Evolutionary conservation across 371 early-diverging fungal genomes (phyloP).

Genomic region (Zancudomyces culisetae): DNA sequence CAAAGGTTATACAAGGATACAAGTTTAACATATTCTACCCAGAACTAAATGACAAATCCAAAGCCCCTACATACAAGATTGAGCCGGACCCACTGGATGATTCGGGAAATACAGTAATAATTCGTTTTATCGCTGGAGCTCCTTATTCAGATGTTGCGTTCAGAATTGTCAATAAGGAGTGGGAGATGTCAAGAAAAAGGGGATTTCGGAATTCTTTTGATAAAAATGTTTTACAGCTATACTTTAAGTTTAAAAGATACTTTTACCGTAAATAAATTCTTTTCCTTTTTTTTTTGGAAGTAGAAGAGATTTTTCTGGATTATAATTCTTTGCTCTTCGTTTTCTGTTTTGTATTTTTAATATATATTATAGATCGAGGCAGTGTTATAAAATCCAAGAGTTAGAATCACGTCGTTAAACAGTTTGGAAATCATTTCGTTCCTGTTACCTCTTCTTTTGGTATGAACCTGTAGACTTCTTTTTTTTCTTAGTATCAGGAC

Average conservation of each 20-base stretch:
- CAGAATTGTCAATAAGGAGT: slow-evolving; percentile 81
- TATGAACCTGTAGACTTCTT: background rate
- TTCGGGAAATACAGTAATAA: slow-evolving; percentile 49
- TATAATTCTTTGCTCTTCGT: too few species aligned
- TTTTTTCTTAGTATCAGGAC: background rate
- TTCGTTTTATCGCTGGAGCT: slow-evolving; percentile 79
- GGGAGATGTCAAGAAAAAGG: slow-evolving; percentile 82
- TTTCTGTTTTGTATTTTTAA: too few species aligned
- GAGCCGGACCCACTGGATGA: slow-evolving; percentile 43
- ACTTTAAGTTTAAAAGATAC: slow-evolving; percentile 82
- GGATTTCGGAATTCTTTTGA: slow-evolving; percentile 85
- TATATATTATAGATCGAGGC: too few species aligned
- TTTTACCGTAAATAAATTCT: slow-evolving; percentile 61
- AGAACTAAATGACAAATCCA: slow-evolving; percentile 73
- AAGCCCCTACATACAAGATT: slow-evolving; percentile 71
- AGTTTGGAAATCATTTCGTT: too few species aligned
- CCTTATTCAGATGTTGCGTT: slow-evolving; percentile 95
- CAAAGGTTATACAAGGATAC: slow-evolving; percentile 92
- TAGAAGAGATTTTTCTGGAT: too few species aligned
- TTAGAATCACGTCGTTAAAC: too few species aligned
- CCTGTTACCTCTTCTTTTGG: too few species aligned
- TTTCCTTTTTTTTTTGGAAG: too few species aligned
- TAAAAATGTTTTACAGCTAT: slow-evolving; percentile 71
- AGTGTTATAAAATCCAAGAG: too few species aligned
- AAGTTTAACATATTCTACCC: slow-evolving; percentile 94